A percentile compares a stretch with the other conserved stretches of the same genome.
These are phyloP conservation scores for Thelonectria blattea DNA, from an alignment of 2,329 filamentous ascomycete genomes.

Conservation along the genomic window DNA sequence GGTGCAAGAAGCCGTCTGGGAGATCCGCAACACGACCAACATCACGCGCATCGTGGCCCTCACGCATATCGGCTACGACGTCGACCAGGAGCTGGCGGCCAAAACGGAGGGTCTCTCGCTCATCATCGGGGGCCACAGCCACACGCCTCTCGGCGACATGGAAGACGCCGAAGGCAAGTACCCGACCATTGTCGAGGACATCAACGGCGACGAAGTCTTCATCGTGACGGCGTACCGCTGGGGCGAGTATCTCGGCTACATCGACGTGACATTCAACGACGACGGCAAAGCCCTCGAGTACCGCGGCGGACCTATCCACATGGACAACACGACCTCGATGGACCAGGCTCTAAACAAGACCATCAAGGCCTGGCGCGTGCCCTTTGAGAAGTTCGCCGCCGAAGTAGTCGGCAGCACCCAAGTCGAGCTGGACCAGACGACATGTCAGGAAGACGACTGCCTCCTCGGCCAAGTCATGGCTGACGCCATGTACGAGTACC, in stretches of 20 bases:
- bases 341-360: conserved; percentile 63
- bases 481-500: conserved; percentile 67
- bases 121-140: conserved; percentile 69
- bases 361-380: conserved; percentile 63
- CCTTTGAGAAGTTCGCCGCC: conserved; percentile 65
- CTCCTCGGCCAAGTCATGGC: conserved; percentile 60
- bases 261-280: conserved; percentile 67
- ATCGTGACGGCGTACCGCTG: conserved; percentile 72
- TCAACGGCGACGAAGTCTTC: conserved; percentile 70
- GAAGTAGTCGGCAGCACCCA: conserved; percentile 62
- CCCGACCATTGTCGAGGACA: conserved; percentile 67
- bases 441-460: conserved; percentile 65
- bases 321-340: conserved; percentile 65
- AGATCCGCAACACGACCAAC: conserved; percentile 65
- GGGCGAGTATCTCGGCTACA: conserved; percentile 73
- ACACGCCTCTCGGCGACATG: conserved; percentile 66
- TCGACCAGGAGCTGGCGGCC: conserved; percentile 65
- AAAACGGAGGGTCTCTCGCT: conserved; percentile 68
- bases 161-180: conserved; percentile 64
- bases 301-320: conserved; percentile 67
- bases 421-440: conserved; percentile 63
- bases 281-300: conserved; percentile 67
- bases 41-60: conserved; percentile 70
- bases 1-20: conserved; percentile 66
- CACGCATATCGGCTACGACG: conserved; percentile 71